Conservation (phyloP, 768 basidiomycete species). For the Calocybe cyanea region DNA sequence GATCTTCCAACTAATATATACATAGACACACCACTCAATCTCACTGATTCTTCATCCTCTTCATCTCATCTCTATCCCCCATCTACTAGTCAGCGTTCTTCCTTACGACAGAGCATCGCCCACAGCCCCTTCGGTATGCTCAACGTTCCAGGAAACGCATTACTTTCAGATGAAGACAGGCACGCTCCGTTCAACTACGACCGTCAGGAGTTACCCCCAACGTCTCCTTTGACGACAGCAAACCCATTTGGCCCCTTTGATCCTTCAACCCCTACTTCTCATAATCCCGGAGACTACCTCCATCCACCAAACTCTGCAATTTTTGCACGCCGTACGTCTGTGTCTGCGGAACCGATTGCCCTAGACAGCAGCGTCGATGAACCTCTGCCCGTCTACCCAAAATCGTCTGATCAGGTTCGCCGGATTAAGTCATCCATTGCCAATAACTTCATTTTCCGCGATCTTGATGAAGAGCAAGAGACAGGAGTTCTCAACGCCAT, state of each 20-base stretch:
- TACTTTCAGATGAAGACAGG: slow-evolving; percentile 50
- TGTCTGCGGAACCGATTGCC: slow-evolving; percentile 94
- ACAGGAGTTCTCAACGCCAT: slow-evolving; percentile 92
- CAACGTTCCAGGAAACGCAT: slow-evolving; percentile 77
- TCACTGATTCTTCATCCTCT: slow-evolving; percentile 31
- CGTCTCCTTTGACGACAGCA: slow-evolving; percentile 51
- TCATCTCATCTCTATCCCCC: slow-evolving; percentile 52
- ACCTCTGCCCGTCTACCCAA: slow-evolving; percentile 70
- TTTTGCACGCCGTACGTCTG: slow-evolving; percentile 88
- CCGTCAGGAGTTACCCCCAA: slow-evolving; percentile 56
- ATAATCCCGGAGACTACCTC: slow-evolving; percentile 61
- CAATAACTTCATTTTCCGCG: slow-evolving; percentile 91
- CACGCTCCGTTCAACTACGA: slow-evolving; percentile 60
- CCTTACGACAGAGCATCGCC: slow-evolving; percentile 50
- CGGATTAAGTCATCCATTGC: slow-evolving; percentile 86
- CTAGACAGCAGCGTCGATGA: slow-evolving; percentile 65
- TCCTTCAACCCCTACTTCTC: slow-evolving; percentile 41
- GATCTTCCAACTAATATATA: slow-evolving; percentile 59
- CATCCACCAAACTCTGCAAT: slow-evolving; percentile 72
- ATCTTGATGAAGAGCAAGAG: slow-evolving; percentile 95
- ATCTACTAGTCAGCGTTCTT: slow-evolving; percentile 43
- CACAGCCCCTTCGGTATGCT: slow-evolving; percentile 75
- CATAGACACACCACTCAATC: slow-evolving; percentile 43
- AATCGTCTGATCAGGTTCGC: slow-evolving; percentile 78
- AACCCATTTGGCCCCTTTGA: slow-evolving; percentile 55